Base-by-base conservation (phyloP, 768 basidiomycete genomes). In the Collybia sordida region DNA sequence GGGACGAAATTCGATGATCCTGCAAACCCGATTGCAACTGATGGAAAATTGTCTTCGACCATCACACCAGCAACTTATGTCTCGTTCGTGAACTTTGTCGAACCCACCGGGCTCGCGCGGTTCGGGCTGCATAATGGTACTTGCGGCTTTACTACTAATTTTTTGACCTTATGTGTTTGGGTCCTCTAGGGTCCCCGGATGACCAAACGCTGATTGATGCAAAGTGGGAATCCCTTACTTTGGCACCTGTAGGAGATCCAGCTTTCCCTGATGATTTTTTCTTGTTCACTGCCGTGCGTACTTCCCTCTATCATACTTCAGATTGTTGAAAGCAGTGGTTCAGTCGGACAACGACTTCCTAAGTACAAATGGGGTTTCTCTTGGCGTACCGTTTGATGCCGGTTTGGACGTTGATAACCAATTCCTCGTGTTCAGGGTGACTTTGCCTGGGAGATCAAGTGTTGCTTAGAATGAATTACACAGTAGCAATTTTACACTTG, bases 181-280 rank as follows among this genome's bases (percentile, higher is more conserved):
- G 5, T 14, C 31, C 39, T 53, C 21, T 43, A 83, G 81, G 73
- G 47, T 64, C 72, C 25, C 78, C 77, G 3, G 64, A 72, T 47
- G 77, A 84, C 52, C 52, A 68, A 27, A 79, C 75, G 0, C 70
- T 85, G n/a, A 77, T 88, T 42, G 75, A 77, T 52, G 77, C 75
- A 0, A 88, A 87, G 65, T 88, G 84, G 83, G 86, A 88, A 58
- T 81, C 79, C 1, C 68, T 85, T 12, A 79, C 82, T 6, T 67
- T 87, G 6, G 83, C 79, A 2, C 76, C 84, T 0, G 74, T 74
- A 17, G 60, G 71, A 9, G 82, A 83, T 52, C 63, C 71, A 1
- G 62, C 55, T 1, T 75, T 68, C 62, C 86, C 85, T 0, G 66
- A 87, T 53, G 86, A 88, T 57, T 86, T 78, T 60, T 87, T 87